phyloP scores from a whole-genome alignment of 495 filamentous ascomycete genomes.

The Beverwykella pulmonaria region DNA sequence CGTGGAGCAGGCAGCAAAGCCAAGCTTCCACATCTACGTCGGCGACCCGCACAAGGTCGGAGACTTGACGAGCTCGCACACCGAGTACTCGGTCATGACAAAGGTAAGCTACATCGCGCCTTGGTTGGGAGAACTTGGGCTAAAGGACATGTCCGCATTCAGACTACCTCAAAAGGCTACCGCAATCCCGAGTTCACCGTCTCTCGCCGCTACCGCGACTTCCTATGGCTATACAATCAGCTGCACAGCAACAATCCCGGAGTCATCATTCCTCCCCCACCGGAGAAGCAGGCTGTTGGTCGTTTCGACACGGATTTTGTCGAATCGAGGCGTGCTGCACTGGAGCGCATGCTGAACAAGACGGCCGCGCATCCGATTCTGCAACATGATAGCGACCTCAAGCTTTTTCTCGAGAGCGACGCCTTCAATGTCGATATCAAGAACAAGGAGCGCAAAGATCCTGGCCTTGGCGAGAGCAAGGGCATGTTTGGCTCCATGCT shows the following conservation, averaged over 20 bases:
- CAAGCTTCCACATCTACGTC: slow-evolving; percentile 86
- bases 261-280: slow-evolving; percentile 91
- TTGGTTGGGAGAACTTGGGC: not conserved
- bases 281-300: slow-evolving; percentile 96
- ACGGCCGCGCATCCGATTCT: slow-evolving; percentile 86
- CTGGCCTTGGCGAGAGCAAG: slow-evolving; percentile 83
- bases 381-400: slow-evolving; percentile 90
- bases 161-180: slow-evolving; percentile 97
- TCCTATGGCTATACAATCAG: slow-evolving; percentile 94
- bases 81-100: slow-evolving; percentile 92
- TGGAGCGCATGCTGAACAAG: slow-evolving; percentile 98
- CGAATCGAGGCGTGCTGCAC: slow-evolving; percentile 81
- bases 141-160: not conserved
- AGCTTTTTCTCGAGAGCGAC: slow-evolving; percentile 95
- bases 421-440: slow-evolving; percentile 94
- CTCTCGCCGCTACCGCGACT: slow-evolving; percentile 90
- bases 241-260: slow-evolving; percentile 93
- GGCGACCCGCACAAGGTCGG: slow-evolving; percentile 98
- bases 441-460: slow-evolving; percentile 93
- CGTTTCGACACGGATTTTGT: slow-evolving; percentile 97
- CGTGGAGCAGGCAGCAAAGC: slow-evolving; percentile 86
- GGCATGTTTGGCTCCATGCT: slow-evolving; percentile 81
- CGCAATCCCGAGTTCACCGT: slow-evolving; percentile 87
- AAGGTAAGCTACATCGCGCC: slow-evolving; percentile 61
- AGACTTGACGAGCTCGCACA: slow-evolving; percentile 94